A percentile compares a stretch with the other conserved stretches of the same genome.
Evolutionary conservation across 768 basidiomycete genomes (phyloP).

Genomic region (Russula brevipes): DNA sequence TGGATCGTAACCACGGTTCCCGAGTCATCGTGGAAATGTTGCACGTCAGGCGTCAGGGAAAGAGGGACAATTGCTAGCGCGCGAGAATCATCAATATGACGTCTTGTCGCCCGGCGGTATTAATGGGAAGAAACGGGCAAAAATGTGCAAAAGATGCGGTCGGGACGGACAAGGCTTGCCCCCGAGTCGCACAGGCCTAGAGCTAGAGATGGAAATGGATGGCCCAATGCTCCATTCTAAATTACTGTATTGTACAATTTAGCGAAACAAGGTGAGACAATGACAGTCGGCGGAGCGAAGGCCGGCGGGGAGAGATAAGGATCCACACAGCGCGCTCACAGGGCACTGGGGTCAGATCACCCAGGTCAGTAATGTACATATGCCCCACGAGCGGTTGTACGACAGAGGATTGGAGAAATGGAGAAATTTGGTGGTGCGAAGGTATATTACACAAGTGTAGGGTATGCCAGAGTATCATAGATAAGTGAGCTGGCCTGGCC

Average conservation of each 20-base stretch:
- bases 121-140: neutral
- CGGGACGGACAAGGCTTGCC: neutral
- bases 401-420: neutral
- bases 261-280: constrained; percentile 11
- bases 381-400: neutral
- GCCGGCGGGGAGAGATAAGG: neutral
- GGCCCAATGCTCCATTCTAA: constrained; percentile 6
- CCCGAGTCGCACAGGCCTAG: neutral
- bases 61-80: neutral
- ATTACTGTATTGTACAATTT: constrained; percentile 19
- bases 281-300: neutral
- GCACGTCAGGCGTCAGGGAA: neutral
- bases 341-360: neutral
- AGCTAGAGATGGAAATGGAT: neutral
- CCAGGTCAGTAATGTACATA: neutral
- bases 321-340: neutral
- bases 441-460: constrained; percentile 25
- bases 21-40: neutral
- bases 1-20: neutral
- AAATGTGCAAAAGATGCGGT: neutral
- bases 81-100: constrained; percentile 12
- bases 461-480: constrained; percentile 23
- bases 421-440: constrained; percentile 4
- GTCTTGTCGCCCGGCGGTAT: neutral
- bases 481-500: constrained; percentile 5